Base-by-base conservation (phyloP, 2,329 filamentous ascomycete species). In the Huntiella savannae region DNA sequence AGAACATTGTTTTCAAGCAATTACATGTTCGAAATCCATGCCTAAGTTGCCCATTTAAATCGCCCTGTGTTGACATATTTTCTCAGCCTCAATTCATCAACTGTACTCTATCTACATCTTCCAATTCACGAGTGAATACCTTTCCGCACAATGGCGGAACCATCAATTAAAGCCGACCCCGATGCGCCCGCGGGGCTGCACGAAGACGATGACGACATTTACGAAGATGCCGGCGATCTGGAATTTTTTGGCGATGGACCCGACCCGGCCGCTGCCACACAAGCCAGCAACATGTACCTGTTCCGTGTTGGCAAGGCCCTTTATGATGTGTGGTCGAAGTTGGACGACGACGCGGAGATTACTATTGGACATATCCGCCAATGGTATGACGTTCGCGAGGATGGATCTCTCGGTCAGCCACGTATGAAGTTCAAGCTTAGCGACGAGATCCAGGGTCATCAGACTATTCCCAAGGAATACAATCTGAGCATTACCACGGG, bases 381-480 rank as follows among this genome's bases (percentile, higher is more conserved):
- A 51, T 76, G 71, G 69, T 63, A 59, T 47, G 68, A 71, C 52
- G 57, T 58, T 38, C 71, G 70, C 44, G 49, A 49, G 12, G 54
- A 54, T 22, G 54, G 52, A 4, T 33, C 44, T 11, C 46, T 42
- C 4, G 45, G 39, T 4, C 46, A 43, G 58, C 60, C 63, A 50
- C 66, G 66, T 49, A 62, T 71, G 51, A 62, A 79, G 59, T 81
- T 93, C 63, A 71, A 85, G 51, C 69, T 94, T 38, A 67, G 70
- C 55, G 69, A 69, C 16, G 69, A 76, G 44, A 67, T 79, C 43
- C 66, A 73, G 5, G 69, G 76, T 52, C 85, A 93, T 58, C 71
- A 79, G 54, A 64, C 70, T 4, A 69, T 95, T n/a, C 86, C 87
- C 8, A 84, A 84, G 57, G 85, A 93, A 57, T 98, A 95, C 62